These are phyloP conservation scores for Candida tallmaniae DNA, from an alignment of 805 yeast genomes.

Conservation along the genomic window DNA sequence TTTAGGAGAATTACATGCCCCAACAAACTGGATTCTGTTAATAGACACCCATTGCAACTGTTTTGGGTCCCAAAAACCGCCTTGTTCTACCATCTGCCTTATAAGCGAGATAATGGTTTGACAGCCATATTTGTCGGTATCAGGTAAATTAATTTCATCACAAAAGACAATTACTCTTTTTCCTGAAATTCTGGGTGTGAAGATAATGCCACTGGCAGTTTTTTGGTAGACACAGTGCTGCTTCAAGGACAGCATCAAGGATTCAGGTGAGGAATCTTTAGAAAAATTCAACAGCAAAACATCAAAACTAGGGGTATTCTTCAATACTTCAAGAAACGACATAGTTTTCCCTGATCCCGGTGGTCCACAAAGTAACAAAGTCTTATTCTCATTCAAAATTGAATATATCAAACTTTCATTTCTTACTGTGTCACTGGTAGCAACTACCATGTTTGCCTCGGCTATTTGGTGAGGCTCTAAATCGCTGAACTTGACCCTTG, in stretches of 20 bases:
- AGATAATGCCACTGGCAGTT: constrained; percentile 45
- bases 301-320: constrained; percentile 53
- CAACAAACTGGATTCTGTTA: constrained; percentile 73
- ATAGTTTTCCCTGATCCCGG: constrained; percentile 98
- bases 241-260: constrained; percentile 61
- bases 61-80: constrained; percentile 70
- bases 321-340: constrained; percentile 69
- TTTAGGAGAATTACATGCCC: constrained; percentile 89
- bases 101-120: constrained; percentile 68
- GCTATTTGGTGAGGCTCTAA: constrained; percentile 57
- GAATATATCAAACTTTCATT: constrained; percentile 60
- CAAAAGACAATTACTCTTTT: constrained; percentile 81
- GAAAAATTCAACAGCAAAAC: constrained; percentile 76
- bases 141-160: constrained; percentile 87
- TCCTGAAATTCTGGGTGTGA: constrained; percentile 59
- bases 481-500: constrained; percentile 35
- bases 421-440: constrained; percentile 72
- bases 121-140: constrained; percentile 64
- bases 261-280: constrained; percentile 64
- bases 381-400: constrained; percentile 49
- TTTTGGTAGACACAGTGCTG: constrained; percentile 64
- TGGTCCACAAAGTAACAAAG: constrained; percentile 84
- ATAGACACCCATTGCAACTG: constrained; percentile 64
- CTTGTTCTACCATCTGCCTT: constrained; percentile 66
- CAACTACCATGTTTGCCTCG: constrained; percentile 62